phyloP scores from a whole-genome alignment of 257 asterid species.

The Verbascum thapsus region DNA sequence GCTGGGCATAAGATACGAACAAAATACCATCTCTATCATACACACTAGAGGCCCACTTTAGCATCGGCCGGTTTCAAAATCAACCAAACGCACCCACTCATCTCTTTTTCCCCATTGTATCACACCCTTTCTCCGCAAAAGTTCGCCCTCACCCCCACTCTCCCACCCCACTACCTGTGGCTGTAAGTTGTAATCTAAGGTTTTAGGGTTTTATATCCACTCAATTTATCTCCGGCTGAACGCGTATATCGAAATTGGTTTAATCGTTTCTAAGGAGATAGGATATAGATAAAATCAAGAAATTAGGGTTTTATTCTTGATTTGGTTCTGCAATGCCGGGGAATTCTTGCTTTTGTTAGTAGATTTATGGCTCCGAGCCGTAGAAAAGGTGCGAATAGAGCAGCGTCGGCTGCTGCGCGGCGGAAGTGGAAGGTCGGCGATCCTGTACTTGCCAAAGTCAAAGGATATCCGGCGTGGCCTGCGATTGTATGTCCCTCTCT shows the following conservation, averaged over 20 bases:
- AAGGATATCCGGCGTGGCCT: slow-evolving; percentile 97
- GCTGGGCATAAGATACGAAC: slow-evolving; percentile 1
- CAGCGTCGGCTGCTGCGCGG: slow-evolving; percentile 60
- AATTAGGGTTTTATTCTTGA: slow-evolving; percentile 38
- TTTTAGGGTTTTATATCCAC: slow-evolving; percentile 49
- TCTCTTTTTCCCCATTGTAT: slow-evolving; percentile 21
- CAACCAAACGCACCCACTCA: slow-evolving; percentile 25
- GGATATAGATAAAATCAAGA: not conserved
- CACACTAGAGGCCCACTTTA: slow-evolving; percentile 39
- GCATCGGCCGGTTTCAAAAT: slow-evolving; percentile 28
- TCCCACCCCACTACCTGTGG: slow-evolving; percentile 15
- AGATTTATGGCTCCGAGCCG: slow-evolving; percentile 81
- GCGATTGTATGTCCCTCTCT: slow-evolving; percentile 59
- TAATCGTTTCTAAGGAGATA: not conserved
- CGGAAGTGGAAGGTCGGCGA: slow-evolving; percentile 88
- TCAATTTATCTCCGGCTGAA: slow-evolving; percentile 1
- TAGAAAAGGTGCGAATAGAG: slow-evolving; percentile 59
- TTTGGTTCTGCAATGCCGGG: slow-evolving; percentile 54
- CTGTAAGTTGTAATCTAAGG: too few relatives aligned
- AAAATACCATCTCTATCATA: slow-evolving; percentile 21
- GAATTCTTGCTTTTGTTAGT: slow-evolving; percentile 26
- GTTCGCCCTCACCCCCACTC: slow-evolving; percentile 26
- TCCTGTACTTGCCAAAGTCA: slow-evolving; percentile 96
- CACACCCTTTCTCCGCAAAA: slow-evolving; percentile 21
- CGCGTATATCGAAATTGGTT: not conserved